Conservation (phyloP, 2,329 filamentous ascomycete species). For the Nakataea oryzae region DNA sequence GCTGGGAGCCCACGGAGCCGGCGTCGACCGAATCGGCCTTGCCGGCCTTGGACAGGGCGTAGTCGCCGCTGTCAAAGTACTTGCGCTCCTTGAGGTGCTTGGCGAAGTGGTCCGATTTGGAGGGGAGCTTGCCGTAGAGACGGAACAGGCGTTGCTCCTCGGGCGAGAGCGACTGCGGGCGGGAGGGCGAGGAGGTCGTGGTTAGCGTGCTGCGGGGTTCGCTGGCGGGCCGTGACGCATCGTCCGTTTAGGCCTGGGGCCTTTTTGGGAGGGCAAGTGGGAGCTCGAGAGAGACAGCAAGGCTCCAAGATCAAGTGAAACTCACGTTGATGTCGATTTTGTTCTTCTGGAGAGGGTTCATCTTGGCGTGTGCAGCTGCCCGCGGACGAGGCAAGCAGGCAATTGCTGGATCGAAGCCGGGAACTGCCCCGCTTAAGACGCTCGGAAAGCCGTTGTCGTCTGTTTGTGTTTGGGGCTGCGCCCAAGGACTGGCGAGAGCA, state of each 20-base stretch:
- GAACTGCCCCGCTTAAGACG: neutral
- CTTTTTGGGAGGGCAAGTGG: too few relatives aligned
- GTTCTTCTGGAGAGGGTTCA: slow-evolving; percentile 98
- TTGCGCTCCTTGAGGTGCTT: slow-evolving; percentile 99
- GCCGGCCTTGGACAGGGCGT: slow-evolving; percentile 92
- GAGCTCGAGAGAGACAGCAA: too few relatives aligned
- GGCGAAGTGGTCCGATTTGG: slow-evolving; percentile 90
- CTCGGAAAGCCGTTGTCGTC: neutral
- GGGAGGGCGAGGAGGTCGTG: too few relatives aligned
- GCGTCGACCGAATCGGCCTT: slow-evolving; percentile 92
- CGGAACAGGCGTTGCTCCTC: slow-evolving; percentile 96
- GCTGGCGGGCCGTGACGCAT: neutral
- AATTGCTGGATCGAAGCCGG: neutral
- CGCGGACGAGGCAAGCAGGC: neutral
- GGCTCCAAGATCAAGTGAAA: slow-evolving; percentile 14
- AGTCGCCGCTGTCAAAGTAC: slow-evolving; percentile 96
- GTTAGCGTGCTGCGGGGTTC: neutral
- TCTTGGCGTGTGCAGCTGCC: slow-evolving; percentile 27
- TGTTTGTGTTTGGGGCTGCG: neutral
- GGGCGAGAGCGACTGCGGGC: slow-evolving; percentile 69
- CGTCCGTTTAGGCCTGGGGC: too few relatives aligned
- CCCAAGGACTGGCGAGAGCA: neutral
- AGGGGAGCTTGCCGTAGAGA: slow-evolving; percentile 95
- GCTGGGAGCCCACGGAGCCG: slow-evolving; percentile 86
- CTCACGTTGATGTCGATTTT: slow-evolving; percentile 93